Conservation (phyloP, 2,329 filamentous ascomycete genomes). For the Ploettnerulaceae sp. region DNA sequence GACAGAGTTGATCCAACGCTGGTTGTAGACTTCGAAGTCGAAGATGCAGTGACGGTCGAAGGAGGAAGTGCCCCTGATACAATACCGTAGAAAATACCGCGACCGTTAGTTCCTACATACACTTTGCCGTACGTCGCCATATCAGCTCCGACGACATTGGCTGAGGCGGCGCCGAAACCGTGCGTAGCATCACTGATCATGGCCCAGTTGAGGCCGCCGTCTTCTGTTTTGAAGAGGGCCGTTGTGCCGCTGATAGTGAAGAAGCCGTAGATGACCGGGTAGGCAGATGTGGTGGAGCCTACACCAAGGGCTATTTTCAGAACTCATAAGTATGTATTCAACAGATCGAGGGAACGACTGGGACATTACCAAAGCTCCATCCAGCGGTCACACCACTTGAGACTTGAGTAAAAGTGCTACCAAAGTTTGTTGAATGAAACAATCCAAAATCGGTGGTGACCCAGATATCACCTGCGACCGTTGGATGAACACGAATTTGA, state of each 20-base stretch:
- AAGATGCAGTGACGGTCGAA: constrained; percentile 20
- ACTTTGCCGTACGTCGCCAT: constrained; percentile 25
- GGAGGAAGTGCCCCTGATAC: constrained; percentile 26
- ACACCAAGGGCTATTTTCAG: constrained; percentile 11
- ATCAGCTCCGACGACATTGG: constrained; percentile 26
- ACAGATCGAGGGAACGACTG: background rate
- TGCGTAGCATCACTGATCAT: constrained; percentile 17
- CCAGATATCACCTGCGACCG: constrained; percentile 54
- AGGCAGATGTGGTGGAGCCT: constrained; percentile 5
- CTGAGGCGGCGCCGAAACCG: constrained; percentile 22
- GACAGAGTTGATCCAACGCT: background rate
- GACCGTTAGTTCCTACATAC: constrained; percentile 35
- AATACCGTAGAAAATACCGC: constrained; percentile 33
- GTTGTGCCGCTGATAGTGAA: constrained; percentile 14
- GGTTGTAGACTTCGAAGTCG: background rate
- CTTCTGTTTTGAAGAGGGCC: constrained; percentile 17
- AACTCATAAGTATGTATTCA: background rate
- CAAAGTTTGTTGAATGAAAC: constrained; percentile 50
- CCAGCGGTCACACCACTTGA: constrained; percentile 7
- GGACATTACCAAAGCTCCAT: constrained; percentile 8
- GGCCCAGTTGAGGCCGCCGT: constrained; percentile 15
- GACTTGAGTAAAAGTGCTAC: constrained; percentile 14
- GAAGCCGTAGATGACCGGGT: constrained; percentile 20
- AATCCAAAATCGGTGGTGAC: constrained; percentile 51
- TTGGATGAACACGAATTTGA: constrained; percentile 43